Percentiles rank a stretch among this genome's conserved stretches.
phyloP scores from a whole-genome alignment of 495 filamentous ascomycete species.

The Aspergillus biplanus region DNA sequence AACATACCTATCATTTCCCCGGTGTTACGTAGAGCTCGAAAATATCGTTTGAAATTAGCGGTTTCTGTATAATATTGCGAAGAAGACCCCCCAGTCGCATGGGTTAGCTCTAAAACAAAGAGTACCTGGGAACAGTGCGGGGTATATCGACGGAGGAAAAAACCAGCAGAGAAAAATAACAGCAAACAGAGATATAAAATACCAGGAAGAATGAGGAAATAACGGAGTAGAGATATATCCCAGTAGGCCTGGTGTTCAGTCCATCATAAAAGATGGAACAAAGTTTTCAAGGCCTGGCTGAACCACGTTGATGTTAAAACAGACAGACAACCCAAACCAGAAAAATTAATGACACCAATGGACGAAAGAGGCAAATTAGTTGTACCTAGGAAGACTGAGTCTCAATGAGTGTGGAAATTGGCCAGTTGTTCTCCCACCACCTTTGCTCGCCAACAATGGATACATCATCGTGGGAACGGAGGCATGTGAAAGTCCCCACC shows the following conservation, averaged over 20 bases:
- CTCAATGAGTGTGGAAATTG: background rate
- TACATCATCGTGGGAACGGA: slow-evolving; percentile 22
- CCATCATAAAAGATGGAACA: background rate
- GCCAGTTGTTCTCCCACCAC: background rate
- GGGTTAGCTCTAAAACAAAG: too few relatives aligned
- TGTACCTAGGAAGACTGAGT: background rate
- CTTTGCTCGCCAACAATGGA: slow-evolving; percentile 19
- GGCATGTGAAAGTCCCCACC: slow-evolving; percentile 43
- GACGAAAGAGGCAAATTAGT: background rate
- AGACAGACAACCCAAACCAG: background rate
- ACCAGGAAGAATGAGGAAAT: background rate
- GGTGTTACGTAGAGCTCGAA: background rate
- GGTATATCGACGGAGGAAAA: too few relatives aligned
- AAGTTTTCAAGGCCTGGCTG: background rate
- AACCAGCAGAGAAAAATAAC: background rate
- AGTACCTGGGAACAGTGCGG: too few relatives aligned
- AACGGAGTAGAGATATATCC: too few relatives aligned
- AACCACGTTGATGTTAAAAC: background rate
- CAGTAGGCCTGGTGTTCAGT: background rate
- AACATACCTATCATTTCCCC: slow-evolving; percentile 43
- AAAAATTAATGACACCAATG: background rate
- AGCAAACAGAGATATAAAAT: background rate
- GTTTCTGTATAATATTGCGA: background rate
- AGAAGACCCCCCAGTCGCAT: too few relatives aligned
- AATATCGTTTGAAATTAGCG: background rate